Evolutionary conservation across 345 rosid genomes (phyloP), one percentile per base, ranked within the genome.

Genomic region (Sonneratia caseolaris): DNA sequence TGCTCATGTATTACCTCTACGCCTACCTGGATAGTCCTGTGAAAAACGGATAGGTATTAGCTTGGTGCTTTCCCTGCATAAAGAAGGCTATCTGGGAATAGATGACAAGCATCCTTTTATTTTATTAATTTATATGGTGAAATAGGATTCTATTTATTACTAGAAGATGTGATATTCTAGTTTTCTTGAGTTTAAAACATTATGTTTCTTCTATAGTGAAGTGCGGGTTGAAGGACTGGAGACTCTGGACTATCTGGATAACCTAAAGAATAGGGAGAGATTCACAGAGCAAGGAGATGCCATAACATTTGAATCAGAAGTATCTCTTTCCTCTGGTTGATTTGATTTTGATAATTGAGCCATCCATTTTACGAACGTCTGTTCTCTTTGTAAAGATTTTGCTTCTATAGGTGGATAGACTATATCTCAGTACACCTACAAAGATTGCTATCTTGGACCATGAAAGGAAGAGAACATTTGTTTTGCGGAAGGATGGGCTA

Each of bases 271-370:
- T 42, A 79, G 59, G 79, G 84, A 84, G 77, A 82, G 88, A 51
- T 86, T 84, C 74, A 86, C 91, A 13, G 91, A 86, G 75, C 91
- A 86, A 66, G 88, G 88, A 38, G 91, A 86, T 76, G 91, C 91
- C 70, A 74, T 86, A 78, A 81, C 85, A 59, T 86, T 86, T 77
- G 91, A 86, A 79, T 81, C 88, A 43, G 88, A 87, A 77, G 91
- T 84, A 73, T 73, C 79, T 79, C 36, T 64, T 69, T 66, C 15
- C 6, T 21, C 19, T 22, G 49, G 5, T n/a, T 36, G 32, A 2
- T 37, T 71, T 49, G 55, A 59, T 15, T 45, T 24, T 37, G 55
- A 35, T 37, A 21, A 47, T 13, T 12, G 14, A 24, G 32, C 61
- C 36, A 15, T 55, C 51, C 13, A 47, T 47, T 47, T 47, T 65